Conservation (phyloP, 495 filamentous ascomycete genomes). For the Neurospora hispaniola region DNA sequence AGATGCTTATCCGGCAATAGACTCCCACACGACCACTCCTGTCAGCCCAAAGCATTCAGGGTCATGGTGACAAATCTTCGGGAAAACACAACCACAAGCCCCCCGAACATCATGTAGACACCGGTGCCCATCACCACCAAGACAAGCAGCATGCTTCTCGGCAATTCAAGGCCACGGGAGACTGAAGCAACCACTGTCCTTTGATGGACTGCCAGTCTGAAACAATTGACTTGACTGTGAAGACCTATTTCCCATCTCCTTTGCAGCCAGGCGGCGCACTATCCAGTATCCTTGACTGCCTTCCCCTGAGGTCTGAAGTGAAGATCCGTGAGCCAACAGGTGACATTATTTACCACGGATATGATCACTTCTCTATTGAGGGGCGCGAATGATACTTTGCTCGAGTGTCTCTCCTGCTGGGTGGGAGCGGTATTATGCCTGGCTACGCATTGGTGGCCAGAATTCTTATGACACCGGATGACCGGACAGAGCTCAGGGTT, state of each 20-base stretch:
- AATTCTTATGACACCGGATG: not conserved
- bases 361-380: not conserved
- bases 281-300: not conserved
- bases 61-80: not conserved
- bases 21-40: conserved; percentile 6
- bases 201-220: not conserved
- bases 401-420: not conserved
- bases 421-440: not conserved
- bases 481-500: not conserved
- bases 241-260: conserved; percentile 5
- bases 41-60: not conserved
- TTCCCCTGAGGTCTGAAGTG: not conserved
- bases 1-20: conserved; percentile 13
- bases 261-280: conserved; percentile 7
- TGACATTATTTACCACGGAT: not conserved
- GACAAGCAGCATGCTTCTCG: not conserved
- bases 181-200: not conserved
- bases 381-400: not conserved
- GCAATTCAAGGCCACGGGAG: not conserved
- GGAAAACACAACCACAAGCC: not conserved
- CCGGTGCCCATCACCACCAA: not conserved
- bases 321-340: not conserved
- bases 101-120: not conserved
- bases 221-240: conserved; percentile 6
- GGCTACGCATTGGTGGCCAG: not conserved